Base-by-base conservation (phyloP, 1,139 yeast genomes). In the Protomyces inundatus region DNA sequence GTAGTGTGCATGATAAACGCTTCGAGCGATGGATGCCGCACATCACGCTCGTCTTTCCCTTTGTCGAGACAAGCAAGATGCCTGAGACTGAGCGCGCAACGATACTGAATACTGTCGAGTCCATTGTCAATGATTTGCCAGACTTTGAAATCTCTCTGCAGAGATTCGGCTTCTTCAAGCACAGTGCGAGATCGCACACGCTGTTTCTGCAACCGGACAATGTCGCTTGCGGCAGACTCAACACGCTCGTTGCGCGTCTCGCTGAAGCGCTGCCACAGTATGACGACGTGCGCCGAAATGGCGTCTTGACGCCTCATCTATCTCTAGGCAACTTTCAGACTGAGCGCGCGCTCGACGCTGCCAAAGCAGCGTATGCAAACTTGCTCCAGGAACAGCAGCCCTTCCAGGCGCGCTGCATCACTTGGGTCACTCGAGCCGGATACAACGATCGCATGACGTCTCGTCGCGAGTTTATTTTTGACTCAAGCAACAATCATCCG, bases 21-120 rank as follows among this genome's bases (percentile, higher is more conserved):
- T 48, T 48, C n/a, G 34, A 23, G 6, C 23, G 52, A 23, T 48
- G 52, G 52, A 48, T 48, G 52, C 52, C 52, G 32, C 52, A 48
- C 16, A 48, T 48, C 30, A 48, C 52, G 16, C 52, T 48, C 16
- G 12, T 23, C 33, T 48, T 48, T 23, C 52, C 52, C 1, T 48
- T 48, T n/a, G n/a, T 48, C 52, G 32, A 48, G 12, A 30, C 32
- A 10, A 35, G 5, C 9, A 33, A 23, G 3, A 2, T 35, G 6
- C 23, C 35, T 9, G 35, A 16, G 10, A 7, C 23, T 23, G 23
- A 23, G 23, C 23, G 23, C 23, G 23, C 23, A 23, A 23, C 23
- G 23, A 23, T 23, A 23, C 23, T 23, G n/a, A 23, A n/a, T 48
- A 6, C 35, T 23, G 6, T n/a, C 34, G 12, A 30, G 35, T 9